These are phyloP conservation scores for Suhomyces bribrorum DNA, from an alignment of 1,139 yeast genomes.

Conservation along the genomic window DNA sequence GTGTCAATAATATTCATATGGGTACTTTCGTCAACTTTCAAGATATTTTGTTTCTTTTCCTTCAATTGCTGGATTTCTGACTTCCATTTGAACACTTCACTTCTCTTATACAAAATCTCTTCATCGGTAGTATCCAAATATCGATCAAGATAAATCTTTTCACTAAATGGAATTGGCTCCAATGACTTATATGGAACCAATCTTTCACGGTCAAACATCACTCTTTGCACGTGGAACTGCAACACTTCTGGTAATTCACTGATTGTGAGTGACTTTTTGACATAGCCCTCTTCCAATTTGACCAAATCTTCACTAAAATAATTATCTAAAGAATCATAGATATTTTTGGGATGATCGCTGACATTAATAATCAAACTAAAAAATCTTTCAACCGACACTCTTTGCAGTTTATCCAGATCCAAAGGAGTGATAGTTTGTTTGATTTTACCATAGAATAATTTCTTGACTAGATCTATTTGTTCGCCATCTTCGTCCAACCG, in stretches of 20 bases:
- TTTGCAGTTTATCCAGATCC: slow-evolving; percentile 47
- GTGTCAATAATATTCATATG: slow-evolving; percentile 51
- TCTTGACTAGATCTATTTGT: slow-evolving; percentile 76
- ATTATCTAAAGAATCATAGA: slow-evolving; percentile 87
- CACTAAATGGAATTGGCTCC: slow-evolving; percentile 79
- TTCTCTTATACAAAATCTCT: slow-evolving; percentile 52
- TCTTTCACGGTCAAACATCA: slow-evolving; percentile 76
- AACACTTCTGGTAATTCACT: slow-evolving; percentile 74
- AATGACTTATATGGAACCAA: slow-evolving; percentile 78
- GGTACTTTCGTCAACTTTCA: slow-evolving; percentile 46
- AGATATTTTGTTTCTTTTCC: slow-evolving; percentile 41
- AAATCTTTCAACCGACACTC: slow-evolving; percentile 76
- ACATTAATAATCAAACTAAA: slow-evolving; percentile 80
- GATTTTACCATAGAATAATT: slow-evolving; percentile 72
- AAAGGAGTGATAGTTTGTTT: slow-evolving; percentile 46
- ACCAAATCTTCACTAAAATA: slow-evolving; percentile 78
- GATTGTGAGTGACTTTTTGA: slow-evolving; percentile 71
- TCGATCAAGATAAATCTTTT: slow-evolving; percentile 79
- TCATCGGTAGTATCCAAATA: slow-evolving; percentile 74
- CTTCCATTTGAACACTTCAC: slow-evolving; percentile 68
- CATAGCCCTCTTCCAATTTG: slow-evolving; percentile 70
- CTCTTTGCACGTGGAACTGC: slow-evolving; percentile 92
- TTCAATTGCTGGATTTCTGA: slow-evolving; percentile 49
- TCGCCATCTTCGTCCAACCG: slow-evolving; percentile 72
- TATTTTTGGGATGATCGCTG: slow-evolving; percentile 82